phyloP scores from a whole-genome alignment of 2,329 filamentous ascomycete genomes.

The Elsinoe australis region DNA sequence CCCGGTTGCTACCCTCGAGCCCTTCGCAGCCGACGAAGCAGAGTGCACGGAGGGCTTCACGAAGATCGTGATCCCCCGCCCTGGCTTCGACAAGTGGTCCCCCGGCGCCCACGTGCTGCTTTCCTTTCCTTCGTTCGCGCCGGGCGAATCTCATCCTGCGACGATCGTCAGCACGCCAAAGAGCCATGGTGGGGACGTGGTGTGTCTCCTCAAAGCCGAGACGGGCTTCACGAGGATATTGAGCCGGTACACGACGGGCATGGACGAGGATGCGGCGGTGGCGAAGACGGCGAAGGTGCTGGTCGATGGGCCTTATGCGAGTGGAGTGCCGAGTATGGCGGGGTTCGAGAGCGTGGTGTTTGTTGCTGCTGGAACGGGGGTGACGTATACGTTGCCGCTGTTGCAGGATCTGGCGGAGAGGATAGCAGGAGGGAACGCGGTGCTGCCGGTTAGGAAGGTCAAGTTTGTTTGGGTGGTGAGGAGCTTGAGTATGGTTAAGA shows the following conservation, averaged over 20 bases:
- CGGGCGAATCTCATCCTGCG: slow-evolving; percentile 26
- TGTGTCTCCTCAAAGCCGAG: slow-evolving; percentile 27
- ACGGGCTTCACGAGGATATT: slow-evolving; percentile 27
- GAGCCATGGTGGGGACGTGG: slow-evolving; percentile 24
- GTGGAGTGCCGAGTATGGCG: slow-evolving; percentile 23
- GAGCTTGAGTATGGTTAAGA: slow-evolving; percentile 21
- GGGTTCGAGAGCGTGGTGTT: slow-evolving; percentile 26
- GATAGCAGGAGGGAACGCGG: slow-evolving; percentile 17
- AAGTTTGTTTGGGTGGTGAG: slow-evolving; percentile 27
- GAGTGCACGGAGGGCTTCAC: slow-evolving; percentile 31
- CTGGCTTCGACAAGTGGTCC: slow-evolving; percentile 31
- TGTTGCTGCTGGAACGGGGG: slow-evolving; percentile 25
- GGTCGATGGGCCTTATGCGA: slow-evolving; percentile 26
- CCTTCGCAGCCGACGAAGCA: slow-evolving; percentile 19
- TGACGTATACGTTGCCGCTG: slow-evolving; percentile 26
- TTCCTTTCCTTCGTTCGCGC: slow-evolving; percentile 25
- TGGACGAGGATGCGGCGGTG: slow-evolving; percentile 20
- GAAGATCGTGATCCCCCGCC: slow-evolving; percentile 30
- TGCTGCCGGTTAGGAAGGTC: slow-evolving; percentile 22
- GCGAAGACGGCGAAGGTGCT: slow-evolving; percentile 17
- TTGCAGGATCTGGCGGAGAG: slow-evolving; percentile 26
- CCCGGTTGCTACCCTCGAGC: slow-evolving; percentile 23
- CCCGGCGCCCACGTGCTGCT: slow-evolving; percentile 27
- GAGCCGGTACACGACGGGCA: slow-evolving; percentile 23
- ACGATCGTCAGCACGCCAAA: slow-evolving; percentile 26